phyloP scores from a whole-genome alignment of 352 stramenopile genomes.

The Globisporangium acanthophoron region DNA sequence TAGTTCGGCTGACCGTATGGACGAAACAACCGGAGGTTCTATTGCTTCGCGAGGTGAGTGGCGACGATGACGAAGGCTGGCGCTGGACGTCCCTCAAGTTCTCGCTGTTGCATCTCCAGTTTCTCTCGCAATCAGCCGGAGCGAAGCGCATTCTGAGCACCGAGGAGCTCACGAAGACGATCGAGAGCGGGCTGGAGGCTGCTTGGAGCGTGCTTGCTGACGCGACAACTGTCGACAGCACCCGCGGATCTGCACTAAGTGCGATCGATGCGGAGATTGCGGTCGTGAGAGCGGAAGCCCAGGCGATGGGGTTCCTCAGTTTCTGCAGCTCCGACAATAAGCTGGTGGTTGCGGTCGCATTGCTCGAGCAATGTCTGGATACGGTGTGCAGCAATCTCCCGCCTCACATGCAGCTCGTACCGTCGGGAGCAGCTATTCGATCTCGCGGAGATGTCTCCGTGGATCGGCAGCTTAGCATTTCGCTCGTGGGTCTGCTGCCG shows the following conservation, averaged over 20 bases:
- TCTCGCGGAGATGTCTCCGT: slow-evolving; percentile 12
- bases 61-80: slow-evolving; percentile 14
- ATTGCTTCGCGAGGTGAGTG: neutral
- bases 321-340: neutral
- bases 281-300: slow-evolving; percentile 21
- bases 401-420: neutral
- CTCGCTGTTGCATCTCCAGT: slow-evolving; percentile 36
- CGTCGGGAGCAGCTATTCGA: neutral
- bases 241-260: neutral
- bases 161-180: neutral
- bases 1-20: slow-evolving; percentile 55
- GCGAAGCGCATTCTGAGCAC: neutral
- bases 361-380: slow-evolving; percentile 22
- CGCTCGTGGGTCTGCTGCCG: slow-evolving; percentile 38
- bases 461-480: slow-evolving; percentile 52
- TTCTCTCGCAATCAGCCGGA: slow-evolving; percentile 10
- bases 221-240: neutral
- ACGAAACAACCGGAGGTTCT: slow-evolving; percentile 23
- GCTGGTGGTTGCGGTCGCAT: neutral
- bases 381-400: slow-evolving; percentile 20
- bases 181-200: neutral
- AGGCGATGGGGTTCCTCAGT: slow-evolving; percentile 21
- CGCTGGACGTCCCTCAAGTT: slow-evolving; percentile 32
- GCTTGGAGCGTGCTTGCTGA: neutral
- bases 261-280: slow-evolving; percentile 11